A percentile compares a stretch with the other conserved stretches of the same genome.
These are phyloP conservation scores for Blumeria hordei DNA, from an alignment of 2,329 filamentous ascomycete genomes.

Conservation along the genomic window DNA sequence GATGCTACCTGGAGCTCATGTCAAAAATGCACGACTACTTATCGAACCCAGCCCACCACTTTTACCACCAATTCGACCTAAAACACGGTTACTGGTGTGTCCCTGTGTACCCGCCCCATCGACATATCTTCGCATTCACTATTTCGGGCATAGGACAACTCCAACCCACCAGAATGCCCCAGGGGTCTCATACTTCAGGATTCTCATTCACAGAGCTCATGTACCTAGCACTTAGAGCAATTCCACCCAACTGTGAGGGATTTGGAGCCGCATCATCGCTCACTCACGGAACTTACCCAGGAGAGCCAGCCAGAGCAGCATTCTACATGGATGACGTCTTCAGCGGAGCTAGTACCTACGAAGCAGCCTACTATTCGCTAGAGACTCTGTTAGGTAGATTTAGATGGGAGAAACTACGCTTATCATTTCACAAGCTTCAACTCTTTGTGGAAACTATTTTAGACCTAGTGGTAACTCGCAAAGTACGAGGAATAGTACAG, in stretches of 20 bases:
- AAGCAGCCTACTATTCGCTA: neutral
- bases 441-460: neutral
- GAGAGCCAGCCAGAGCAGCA: neutral
- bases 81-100: constrained; percentile 2
- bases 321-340: constrained; percentile 1
- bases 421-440: constrained; percentile 1
- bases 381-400: neutral
- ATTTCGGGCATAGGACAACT: neutral
- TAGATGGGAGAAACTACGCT: neutral
- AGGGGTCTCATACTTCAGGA: neutral
- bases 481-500: neutral
- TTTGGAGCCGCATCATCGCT: neutral
- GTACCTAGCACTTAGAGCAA: neutral
- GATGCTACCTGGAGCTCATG: neutral
- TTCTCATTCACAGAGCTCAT: neutral
- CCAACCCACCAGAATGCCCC: neutral
- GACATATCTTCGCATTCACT: neutral
- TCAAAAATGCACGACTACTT: constrained; percentile 1
- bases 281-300: no score
- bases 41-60: neutral
- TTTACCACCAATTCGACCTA: neutral
- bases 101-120: neutral
- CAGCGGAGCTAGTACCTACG: neutral
- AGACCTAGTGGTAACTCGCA: neutral
- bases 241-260: neutral